A percentile compares a stretch with the other conserved stretches of the same genome.
Conservation (phyloP, 163 green algal species). For the Prototheca cutis region DNA sequence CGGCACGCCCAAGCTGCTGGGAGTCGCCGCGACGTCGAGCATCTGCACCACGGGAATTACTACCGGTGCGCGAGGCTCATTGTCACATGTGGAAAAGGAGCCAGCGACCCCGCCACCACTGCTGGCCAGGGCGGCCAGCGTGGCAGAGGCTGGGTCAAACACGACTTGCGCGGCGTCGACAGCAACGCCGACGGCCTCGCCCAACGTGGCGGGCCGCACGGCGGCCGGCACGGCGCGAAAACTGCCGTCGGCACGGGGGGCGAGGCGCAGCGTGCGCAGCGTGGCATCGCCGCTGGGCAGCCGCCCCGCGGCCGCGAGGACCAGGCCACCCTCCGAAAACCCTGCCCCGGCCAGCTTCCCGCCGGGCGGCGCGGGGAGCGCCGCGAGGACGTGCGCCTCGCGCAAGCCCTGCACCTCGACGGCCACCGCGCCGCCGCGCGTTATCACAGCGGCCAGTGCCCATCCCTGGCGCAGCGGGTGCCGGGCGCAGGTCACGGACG, state of each 20-base stretch:
- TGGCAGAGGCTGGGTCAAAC: not conserved
- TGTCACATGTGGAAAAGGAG: no score
- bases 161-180: not conserved
- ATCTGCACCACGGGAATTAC: conserved; percentile 18
- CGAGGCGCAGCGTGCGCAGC: not conserved
- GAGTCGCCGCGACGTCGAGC: conserved; percentile 5
- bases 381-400: not conserved
- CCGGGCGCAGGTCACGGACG: not conserved
- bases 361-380: not conserved
- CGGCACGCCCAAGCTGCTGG: not conserved
- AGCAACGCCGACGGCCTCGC: conserved; percentile 2
- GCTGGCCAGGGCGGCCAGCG: not conserved
- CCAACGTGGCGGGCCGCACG: conserved; percentile 2
- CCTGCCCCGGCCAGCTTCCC: not conserved
- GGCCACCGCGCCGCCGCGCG: not conserved
- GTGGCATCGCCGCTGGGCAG: conserved; percentile 1
- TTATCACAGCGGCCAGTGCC: not conserved
- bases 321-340: not conserved
- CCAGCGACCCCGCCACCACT: not conserved
- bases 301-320: not conserved
- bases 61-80: not conserved
- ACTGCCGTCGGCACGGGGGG: conserved; percentile 1
- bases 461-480: conserved; percentile 1
- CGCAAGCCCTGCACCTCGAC: not conserved
- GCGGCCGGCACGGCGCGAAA: not conserved